Conservation (phyloP, 495 filamentous ascomycete species). For the Geopyxis carbonaria region DNA sequence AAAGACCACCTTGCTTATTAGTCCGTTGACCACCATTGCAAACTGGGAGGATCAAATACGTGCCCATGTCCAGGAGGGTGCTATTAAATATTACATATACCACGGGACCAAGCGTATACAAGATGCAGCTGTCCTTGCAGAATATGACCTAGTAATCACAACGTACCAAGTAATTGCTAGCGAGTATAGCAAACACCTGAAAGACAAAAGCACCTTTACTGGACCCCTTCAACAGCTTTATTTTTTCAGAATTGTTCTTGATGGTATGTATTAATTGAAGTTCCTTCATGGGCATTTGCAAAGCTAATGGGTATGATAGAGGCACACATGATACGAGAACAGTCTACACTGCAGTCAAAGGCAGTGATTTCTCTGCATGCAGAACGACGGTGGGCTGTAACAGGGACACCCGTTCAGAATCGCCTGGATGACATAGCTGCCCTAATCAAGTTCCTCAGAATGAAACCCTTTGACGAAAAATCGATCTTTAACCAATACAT, state of each 20-base stretch:
- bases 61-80: slow-evolving; percentile 48
- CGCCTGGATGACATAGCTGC: slow-evolving; percentile 78
- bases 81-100: slow-evolving; percentile 42
- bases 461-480: slow-evolving; percentile 73
- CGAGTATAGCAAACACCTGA: slow-evolving; percentile 46
- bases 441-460: slow-evolving; percentile 72
- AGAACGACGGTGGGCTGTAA: slow-evolving; percentile 83
- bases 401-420: slow-evolving; percentile 32
- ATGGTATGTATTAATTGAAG: slow-evolving; percentile 31
- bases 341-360: slow-evolving; percentile 59
- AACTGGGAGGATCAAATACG: slow-evolving; percentile 89
- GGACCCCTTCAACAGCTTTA: slow-evolving; percentile 60
- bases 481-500: slow-evolving; percentile 60
- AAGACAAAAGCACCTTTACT: slow-evolving; percentile 29
- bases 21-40: slow-evolving; percentile 68
- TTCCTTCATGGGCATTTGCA: background rate
- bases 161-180: slow-evolving; percentile 78
- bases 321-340: slow-evolving; percentile 83
- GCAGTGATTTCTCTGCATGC: slow-evolving; percentile 69
- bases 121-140: slow-evolving; percentile 46
- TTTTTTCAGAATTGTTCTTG: slow-evolving; percentile 90
- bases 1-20: slow-evolving; percentile 74
- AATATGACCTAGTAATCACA: slow-evolving; percentile 72
- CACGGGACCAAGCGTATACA: slow-evolving; percentile 61
- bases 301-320: slow-evolving; percentile 25